A percentile compares a stretch with the other conserved stretches of the same genome.
Evolutionary conservation across 345 rosid genomes (phyloP).

Genomic region (Hirschfeldia incana): DNA sequence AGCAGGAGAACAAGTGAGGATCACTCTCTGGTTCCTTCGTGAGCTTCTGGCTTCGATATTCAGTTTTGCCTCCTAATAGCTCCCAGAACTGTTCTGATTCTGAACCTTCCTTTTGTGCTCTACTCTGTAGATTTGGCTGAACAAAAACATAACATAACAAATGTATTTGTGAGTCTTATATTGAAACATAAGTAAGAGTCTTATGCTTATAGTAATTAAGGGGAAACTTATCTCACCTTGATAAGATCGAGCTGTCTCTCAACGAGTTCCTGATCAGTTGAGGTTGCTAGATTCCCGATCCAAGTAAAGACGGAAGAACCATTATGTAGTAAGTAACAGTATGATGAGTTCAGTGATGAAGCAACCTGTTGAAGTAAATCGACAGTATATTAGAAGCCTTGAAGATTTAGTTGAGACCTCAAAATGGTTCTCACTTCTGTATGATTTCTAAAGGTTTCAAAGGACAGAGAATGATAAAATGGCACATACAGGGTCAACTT

Average conservation of each 20-base stretch:
- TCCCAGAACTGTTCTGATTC: constrained; percentile 97
- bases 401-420: neutral
- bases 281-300: constrained; percentile 75
- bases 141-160: constrained; percentile 25
- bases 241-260: constrained; percentile 97
- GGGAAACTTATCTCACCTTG: constrained; percentile 54
- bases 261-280: constrained; percentile 80
- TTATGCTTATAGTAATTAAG: constrained; percentile 1
- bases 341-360: constrained; percentile 88
- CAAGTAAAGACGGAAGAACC: constrained; percentile 79
- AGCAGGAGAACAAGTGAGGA: constrained; percentile 88
- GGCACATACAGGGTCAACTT: constrained; percentile 82
- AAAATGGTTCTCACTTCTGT: constrained; percentile 8
- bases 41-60: constrained; percentile 73
- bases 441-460: constrained; percentile 13
- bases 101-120: constrained; percentile 92
- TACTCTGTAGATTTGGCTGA: constrained; percentile 85
- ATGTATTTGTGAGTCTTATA: neutral
- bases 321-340: constrained; percentile 88
- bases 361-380: constrained; percentile 57
- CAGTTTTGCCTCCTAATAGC: constrained; percentile 80
- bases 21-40: constrained; percentile 74
- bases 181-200: neutral
- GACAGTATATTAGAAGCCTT: neutral
- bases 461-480: neutral